phyloP scores from a whole-genome alignment of 306 rosid species.

The Lagenaria siceraria region DNA sequence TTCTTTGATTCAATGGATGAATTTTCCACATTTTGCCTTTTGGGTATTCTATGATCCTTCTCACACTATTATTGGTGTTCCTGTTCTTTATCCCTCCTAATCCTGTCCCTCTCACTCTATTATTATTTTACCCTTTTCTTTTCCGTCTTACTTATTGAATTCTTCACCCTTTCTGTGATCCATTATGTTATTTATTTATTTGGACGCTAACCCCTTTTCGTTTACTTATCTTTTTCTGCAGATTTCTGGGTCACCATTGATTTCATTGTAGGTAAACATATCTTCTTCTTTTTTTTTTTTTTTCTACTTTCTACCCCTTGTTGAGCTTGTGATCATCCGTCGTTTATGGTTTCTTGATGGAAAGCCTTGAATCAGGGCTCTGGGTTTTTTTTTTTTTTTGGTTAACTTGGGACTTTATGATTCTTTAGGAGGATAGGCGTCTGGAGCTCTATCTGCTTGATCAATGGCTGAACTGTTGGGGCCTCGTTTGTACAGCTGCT shows the following conservation, averaged over 20 bases:
- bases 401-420: neutral
- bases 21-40: neutral
- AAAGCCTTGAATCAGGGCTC: slow-evolving; percentile 3
- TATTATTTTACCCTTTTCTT: neutral
- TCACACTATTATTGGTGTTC: neutral
- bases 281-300: neutral
- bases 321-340: neutral
- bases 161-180: slow-evolving; percentile 21
- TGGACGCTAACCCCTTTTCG: slow-evolving; percentile 39
- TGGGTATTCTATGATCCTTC: neutral
- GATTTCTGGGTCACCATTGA: slow-evolving; percentile 30
- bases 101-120: neutral
- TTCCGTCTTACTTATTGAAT: slow-evolving; percentile 6
- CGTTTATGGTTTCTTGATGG: neutral
- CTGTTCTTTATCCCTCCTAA: neutral
- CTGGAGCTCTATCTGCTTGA: slow-evolving; percentile 15
- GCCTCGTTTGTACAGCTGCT: slow-evolving; percentile 88
- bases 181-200: slow-evolving; percentile 19
- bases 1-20: neutral
- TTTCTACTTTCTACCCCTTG: neutral
- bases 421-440: slow-evolving; percentile 5
- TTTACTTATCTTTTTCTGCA: slow-evolving; percentile 32
- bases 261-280: slow-evolving; percentile 32
- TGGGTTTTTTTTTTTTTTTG: neutral
- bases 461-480: slow-evolving; percentile 79